A percentile compares a stretch with the other conserved stretches of the same genome.
phyloP scores from a whole-genome alignment of 2,329 filamentous ascomycete genomes.

The Neopestalotiopsis sp. region DNA sequence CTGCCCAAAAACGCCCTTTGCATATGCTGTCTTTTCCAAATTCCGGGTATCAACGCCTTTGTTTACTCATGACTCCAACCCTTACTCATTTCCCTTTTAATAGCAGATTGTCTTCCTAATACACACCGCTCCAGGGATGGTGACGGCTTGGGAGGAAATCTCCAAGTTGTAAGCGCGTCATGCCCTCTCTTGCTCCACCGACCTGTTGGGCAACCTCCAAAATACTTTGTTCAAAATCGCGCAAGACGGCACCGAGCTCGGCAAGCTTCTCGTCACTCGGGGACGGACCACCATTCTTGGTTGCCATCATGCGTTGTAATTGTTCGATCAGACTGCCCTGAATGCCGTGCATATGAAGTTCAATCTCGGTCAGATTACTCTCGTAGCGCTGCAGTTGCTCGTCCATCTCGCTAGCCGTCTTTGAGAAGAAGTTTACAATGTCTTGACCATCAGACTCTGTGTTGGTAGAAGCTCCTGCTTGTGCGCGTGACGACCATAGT shows the following conservation, averaged over 20 bases:
- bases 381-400: slow-evolving; percentile 62
- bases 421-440: slow-evolving; percentile 68
- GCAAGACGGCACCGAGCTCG: slow-evolving; percentile 62
- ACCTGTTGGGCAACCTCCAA: slow-evolving; percentile 66
- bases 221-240: slow-evolving; percentile 70
- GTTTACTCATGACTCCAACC: background rate
- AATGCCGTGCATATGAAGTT: slow-evolving; percentile 68
- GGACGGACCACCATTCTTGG: slow-evolving; percentile 40
- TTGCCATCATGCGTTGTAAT: slow-evolving; percentile 57
- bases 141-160: slow-evolving; percentile 41
- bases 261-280: slow-evolving; percentile 50
- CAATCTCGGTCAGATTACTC: slow-evolving; percentile 66
- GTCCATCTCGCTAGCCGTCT: slow-evolving; percentile 65
- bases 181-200: slow-evolving; percentile 62
- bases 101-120: slow-evolving; percentile 22
- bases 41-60: slow-evolving; percentile 32
- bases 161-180: slow-evolving; percentile 62
- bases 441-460: slow-evolving; percentile 59
- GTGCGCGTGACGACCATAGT: slow-evolving; percentile 45
- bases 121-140: slow-evolving; percentile 31
- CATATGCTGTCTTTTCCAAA: slow-evolving; percentile 18
- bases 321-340: slow-evolving; percentile 64
- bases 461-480: slow-evolving; percentile 46
- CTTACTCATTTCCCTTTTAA: background rate
- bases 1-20: slow-evolving; percentile 7